These are phyloP conservation scores for Mycena alexandri DNA, from an alignment of 768 basidiomycete species.

Conservation along the genomic window DNA sequence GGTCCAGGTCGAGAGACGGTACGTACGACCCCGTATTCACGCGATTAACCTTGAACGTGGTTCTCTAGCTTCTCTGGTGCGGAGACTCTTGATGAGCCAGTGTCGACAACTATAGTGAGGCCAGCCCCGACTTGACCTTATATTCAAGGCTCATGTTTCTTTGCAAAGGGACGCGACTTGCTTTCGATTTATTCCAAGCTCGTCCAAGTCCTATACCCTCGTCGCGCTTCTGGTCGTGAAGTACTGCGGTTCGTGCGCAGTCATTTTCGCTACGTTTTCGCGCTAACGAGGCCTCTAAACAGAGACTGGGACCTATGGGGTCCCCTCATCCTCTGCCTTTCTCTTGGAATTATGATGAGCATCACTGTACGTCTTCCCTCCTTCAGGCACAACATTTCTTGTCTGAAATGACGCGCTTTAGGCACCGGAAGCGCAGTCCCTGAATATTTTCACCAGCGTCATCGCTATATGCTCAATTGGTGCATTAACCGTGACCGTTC, in stretches of 20 bases:
- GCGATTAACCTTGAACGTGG: conserved; percentile 3
- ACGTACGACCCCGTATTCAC: conserved; percentile 38
- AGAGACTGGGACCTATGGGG: conserved; percentile 99
- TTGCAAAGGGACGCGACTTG: conserved; percentile 83
- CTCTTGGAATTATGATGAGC: conserved; percentile 87
- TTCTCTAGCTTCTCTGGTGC: conserved; percentile 76
- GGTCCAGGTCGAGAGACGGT: conserved; percentile 91
- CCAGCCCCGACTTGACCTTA: conserved; percentile 41
- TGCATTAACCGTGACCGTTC: conserved; percentile 92
- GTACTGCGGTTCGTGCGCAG: conserved; percentile 72
- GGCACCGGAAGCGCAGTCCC: conserved; percentile 87
- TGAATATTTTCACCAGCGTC: conserved; percentile 94
- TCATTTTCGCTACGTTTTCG: conserved; percentile 1
- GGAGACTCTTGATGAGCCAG: conserved; percentile 94
- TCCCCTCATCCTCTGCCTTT: conserved; percentile 85
- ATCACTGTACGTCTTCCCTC: conserved; percentile 71
- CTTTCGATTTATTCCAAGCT: conserved; percentile 93
- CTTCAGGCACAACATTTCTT: neutral
- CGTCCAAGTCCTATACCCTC: conserved; percentile 93
- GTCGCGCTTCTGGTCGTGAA: conserved; percentile 79
- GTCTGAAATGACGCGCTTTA: conserved; percentile 45
- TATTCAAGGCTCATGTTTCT: conserved; percentile 8
- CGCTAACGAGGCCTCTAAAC: conserved; percentile 18
- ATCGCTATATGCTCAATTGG: conserved; percentile 93
- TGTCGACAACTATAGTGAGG: conserved; percentile 85